Evolutionary conservation across 2,329 filamentous ascomycete genomes (phyloP), one percentile per base, ranked within the genome.

Genomic region (Alternaria ethzedia): DNA sequence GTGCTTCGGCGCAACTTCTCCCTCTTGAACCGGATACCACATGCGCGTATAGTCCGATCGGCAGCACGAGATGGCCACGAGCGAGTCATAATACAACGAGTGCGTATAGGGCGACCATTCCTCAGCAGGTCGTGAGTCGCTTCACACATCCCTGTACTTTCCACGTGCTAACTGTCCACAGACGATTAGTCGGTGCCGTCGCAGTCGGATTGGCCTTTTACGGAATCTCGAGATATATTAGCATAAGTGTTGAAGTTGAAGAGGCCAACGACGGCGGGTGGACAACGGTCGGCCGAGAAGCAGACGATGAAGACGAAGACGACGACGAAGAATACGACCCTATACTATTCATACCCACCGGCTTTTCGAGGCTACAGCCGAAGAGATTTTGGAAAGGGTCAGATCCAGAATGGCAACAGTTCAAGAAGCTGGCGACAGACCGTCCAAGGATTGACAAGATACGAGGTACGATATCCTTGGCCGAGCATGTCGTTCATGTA

Each of bases 361-460:
- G 83, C 6, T 81, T 82, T 68, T 77, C 83, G n/a, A 80, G 75
- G 54, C 77, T 80, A 60, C 32, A 21, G 13, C 81, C 79, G 5
- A 70, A 74, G 36, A 79, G 75, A 4, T 85, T 76, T 61, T 86
- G 85, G 75, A 83, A 79, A 68, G 83, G 82, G 23, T 82, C 80
- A n/a, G 85, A 86, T 77, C 83, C 84, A 4, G 85, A 86, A 66
- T 86, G 84, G 85, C 81, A 85, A 69, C 83, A 83, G 57, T 86
- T 85, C 59, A 73, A 81, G 49, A 82, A 80, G 54, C 67, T 86
- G 15, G 77, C 82, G 7, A 78, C 76, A n/a, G 82, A 86, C 67
- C 74, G 75, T 25, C 54, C 77, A 28, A 75, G 80, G 59, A 73
- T 81, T 17, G 72, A 78, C 43, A 79, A 77, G 45, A 79, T 85